Base-by-base conservation (phyloP, 2,329 filamentous ascomycete species). In the Paracoccidioides brasiliensis region DNA sequence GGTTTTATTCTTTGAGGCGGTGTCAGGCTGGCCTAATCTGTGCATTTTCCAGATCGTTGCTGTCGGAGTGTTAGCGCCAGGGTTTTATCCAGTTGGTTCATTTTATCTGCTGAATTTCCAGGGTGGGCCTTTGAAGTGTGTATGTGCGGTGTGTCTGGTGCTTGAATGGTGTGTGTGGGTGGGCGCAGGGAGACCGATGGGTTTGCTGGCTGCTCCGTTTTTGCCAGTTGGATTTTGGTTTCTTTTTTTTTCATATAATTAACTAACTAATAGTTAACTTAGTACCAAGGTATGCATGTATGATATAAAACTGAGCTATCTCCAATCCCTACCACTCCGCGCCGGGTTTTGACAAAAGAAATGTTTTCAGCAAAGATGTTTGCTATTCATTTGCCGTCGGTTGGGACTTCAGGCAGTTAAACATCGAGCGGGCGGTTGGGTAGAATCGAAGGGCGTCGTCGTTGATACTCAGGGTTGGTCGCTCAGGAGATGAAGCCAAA, bases 311-410 rank as follows among this genome's bases (percentile, higher is more conserved):
- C 50, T 42, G n/a, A 9, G 8, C 38, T 42, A 5, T 32, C 22
- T 30, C 33, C 30, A 52, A 28, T 2, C 6, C 43, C 7, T n/a
- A n/a, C 15, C 38, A 14, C 46, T 32, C 46, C 46, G 33, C 32
- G 28, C 50, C 50, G 50, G 50, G 38, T 33, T 52, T 52, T 52
- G 50, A 52, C 40, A 52, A 42, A 41, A 52, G 15, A 37, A 30
- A 41, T 28, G 15, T 38, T 30, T 41, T 30, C 15, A 33, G 22
- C 37, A 43, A 22, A 38, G 38, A 42, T 52, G 28, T 10, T 42
- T 52, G 38, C 10, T 4, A 42, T 43, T 52, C 50, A 52, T 52
- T 41, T 52, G 50, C 50, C 50, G 50, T 52, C 50, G 38, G 28
- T 33, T 38, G 3, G 33, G 33, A 4, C 46, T 50, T 6, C 6